Evolutionary conservation across 768 basidiomycete genomes (phyloP).

Genomic region (Hypholoma fasciculare): DNA sequence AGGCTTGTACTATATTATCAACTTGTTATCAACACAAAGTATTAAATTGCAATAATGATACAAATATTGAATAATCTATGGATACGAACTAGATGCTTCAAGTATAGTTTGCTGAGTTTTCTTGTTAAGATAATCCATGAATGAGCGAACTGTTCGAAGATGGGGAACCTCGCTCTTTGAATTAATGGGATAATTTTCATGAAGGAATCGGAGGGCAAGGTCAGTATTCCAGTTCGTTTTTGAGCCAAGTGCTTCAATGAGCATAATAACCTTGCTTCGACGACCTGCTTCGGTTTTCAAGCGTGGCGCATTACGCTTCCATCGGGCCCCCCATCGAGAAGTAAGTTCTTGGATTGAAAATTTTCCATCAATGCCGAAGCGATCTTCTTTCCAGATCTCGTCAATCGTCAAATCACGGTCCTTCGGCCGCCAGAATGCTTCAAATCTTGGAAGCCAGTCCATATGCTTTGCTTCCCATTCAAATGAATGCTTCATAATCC

Average conservation of each 20-base stretch:
- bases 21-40: too few relatives aligned
- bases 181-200: constrained; percentile 12
- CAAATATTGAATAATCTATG: neutral
- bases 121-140: neutral
- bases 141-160: neutral
- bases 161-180: neutral
- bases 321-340: constrained; percentile 15
- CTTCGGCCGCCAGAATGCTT: neutral
- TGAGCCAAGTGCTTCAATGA: constrained; percentile 18
- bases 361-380: constrained; percentile 22
- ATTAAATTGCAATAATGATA: too few relatives aligned
- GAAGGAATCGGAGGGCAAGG: constrained; percentile 21
- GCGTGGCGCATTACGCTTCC: constrained; percentile 18
- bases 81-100: neutral
- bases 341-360: constrained; percentile 17
- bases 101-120: neutral
- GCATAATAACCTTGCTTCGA: constrained; percentile 17
- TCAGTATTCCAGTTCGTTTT: constrained; percentile 18
- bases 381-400: constrained; percentile 30
- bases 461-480: neutral
- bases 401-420: constrained; percentile 9
- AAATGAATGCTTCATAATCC: neutral
- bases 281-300: constrained; percentile 19
- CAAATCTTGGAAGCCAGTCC: neutral
- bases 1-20: too few relatives aligned